Percentiles rank a stretch among this genome's conserved stretches.
phyloP scores from a whole-genome alignment of 2,329 filamentous ascomycete genomes.

The Colletotrichum navitas region DNA sequence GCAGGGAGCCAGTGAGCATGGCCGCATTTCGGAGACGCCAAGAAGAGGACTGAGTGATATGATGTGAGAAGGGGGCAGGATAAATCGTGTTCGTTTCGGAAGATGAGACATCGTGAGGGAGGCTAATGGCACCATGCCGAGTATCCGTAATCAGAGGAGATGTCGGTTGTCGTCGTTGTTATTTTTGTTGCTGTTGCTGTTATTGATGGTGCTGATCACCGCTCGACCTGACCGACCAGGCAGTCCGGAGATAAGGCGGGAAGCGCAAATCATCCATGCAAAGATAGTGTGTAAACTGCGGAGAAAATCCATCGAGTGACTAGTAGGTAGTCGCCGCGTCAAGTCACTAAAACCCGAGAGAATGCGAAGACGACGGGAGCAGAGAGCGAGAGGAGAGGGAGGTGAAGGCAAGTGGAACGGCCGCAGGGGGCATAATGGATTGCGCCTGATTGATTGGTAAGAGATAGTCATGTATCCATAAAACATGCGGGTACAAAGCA shows the following conservation, averaged over 20 bases:
- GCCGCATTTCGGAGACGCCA: conserved; percentile 17
- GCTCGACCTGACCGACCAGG: not conserved
- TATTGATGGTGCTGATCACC: not conserved
- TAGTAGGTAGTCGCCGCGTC: not conserved
- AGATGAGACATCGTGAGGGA: conserved; percentile 27
- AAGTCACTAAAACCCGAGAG: conserved; percentile 7
- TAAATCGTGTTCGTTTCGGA: conserved; percentile 31
- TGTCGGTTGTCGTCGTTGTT: not conserved
- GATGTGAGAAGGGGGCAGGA: conserved; percentile 19
- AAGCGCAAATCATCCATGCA: not conserved
- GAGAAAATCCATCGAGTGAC: not conserved
- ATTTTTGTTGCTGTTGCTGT: not conserved
- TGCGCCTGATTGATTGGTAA: conserved; percentile 39
- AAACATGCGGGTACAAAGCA: not conserved
- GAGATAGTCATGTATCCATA: conserved; percentile 33
- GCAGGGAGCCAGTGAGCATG: conserved; percentile 23
- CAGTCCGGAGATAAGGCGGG: not conserved
- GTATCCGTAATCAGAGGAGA: not conserved
- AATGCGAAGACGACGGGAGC: not conserved
- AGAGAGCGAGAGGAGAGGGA: not conserved
- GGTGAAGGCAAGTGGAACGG: conserved; percentile 18
- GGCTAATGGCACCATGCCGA: not conserved
- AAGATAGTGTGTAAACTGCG: not conserved
- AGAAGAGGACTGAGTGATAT: conserved; percentile 17
- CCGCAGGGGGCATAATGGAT: conserved; percentile 16